Evolutionary conservation across 192 early-diverging fungal species (phyloP).

Genomic region (Linnemannia schmuckeri): DNA sequence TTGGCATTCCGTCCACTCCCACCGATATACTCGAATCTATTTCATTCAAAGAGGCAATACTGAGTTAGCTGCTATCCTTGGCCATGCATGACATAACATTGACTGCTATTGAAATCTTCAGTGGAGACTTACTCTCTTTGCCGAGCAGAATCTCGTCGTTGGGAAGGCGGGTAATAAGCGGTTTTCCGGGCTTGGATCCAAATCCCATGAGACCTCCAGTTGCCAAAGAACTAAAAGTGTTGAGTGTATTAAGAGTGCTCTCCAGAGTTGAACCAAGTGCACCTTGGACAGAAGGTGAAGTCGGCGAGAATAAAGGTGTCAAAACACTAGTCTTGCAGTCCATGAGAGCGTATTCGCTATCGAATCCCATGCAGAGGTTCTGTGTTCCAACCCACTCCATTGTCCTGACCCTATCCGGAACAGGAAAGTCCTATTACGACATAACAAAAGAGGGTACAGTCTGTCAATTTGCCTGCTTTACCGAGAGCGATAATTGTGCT

Average conservation of each 20-base stretch:
- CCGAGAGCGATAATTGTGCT: background rate
- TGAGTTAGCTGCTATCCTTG: background rate
- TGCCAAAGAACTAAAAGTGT: conserved; percentile 45
- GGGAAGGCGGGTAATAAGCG: conserved; percentile 71
- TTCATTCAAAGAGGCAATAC: background rate
- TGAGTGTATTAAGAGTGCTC: conserved; percentile 60
- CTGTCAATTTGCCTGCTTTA: background rate
- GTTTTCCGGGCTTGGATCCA: conserved; percentile 65
- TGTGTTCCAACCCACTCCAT: conserved; percentile 83
- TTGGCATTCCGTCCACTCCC: conserved; percentile 67
- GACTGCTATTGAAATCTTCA: no score
- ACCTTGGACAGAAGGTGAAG: conserved; percentile 53
- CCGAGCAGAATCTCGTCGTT: conserved; percentile 75
- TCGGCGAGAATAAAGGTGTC: conserved; percentile 68
- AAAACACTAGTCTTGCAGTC: conserved; percentile 66
- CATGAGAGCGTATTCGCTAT: conserved; percentile 73
- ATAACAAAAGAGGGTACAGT: background rate
- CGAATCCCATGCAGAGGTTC: conserved; percentile 75
- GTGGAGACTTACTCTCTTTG: conserved; percentile 63
- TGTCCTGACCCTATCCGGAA: conserved; percentile 78
- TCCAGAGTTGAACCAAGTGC: conserved; percentile 54
- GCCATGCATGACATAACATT: no score
- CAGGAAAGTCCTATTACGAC: conserved; percentile 70
- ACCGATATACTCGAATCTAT: conserved; percentile 72
- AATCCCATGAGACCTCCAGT: conserved; percentile 60